These are phyloP conservation scores for Rhizophlyctis rosea DNA, from an alignment of 192 early-diverging fungal genomes.

Conservation along the genomic window DNA sequence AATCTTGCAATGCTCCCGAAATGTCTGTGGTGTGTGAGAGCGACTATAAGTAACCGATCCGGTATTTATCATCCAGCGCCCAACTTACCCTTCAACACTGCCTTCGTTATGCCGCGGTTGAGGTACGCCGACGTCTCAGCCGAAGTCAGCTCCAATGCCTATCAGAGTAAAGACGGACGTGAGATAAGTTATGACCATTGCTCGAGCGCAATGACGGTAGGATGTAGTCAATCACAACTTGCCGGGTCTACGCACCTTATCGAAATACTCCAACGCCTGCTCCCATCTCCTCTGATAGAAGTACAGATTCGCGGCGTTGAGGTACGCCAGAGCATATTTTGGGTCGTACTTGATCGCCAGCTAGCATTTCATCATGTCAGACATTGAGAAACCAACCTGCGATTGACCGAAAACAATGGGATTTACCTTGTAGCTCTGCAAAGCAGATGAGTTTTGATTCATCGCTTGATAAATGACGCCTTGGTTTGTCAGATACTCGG, in stretches of 20 bases:
- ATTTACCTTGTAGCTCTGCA: conserved; percentile 51
- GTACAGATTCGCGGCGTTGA: conserved; percentile 52
- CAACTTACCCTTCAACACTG: conserved; percentile 36
- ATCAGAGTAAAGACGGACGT: neutral
- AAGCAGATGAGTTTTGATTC: conserved; percentile 43
- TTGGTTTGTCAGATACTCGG: conserved; percentile 49
- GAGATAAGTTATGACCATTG: too few species aligned
- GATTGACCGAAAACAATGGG: neutral
- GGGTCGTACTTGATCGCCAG: conserved; percentile 44
- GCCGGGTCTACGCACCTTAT: conserved; percentile 24
- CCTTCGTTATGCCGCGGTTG: conserved; percentile 49
- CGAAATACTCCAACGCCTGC: conserved; percentile 37
- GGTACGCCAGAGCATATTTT: conserved; percentile 43
- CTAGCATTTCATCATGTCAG: conserved; percentile 15
- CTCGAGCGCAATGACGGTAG: too few species aligned
- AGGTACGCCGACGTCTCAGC: conserved; percentile 31
- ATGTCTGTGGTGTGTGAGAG: conserved; percentile 32
- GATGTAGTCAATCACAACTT: too few species aligned
- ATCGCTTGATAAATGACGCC: conserved; percentile 50
- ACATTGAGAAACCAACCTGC: neutral
- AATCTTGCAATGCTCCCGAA: conserved; percentile 36
- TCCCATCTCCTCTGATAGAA: conserved; percentile 48
- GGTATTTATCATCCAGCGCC: too few species aligned
- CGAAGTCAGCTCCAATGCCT: conserved; percentile 37
- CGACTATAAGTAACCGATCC: neutral